These are phyloP conservation scores for Cystobasidium slooffiae DNA, from an alignment of 1,284 basidiomycete genomes.

Conservation along the genomic window DNA sequence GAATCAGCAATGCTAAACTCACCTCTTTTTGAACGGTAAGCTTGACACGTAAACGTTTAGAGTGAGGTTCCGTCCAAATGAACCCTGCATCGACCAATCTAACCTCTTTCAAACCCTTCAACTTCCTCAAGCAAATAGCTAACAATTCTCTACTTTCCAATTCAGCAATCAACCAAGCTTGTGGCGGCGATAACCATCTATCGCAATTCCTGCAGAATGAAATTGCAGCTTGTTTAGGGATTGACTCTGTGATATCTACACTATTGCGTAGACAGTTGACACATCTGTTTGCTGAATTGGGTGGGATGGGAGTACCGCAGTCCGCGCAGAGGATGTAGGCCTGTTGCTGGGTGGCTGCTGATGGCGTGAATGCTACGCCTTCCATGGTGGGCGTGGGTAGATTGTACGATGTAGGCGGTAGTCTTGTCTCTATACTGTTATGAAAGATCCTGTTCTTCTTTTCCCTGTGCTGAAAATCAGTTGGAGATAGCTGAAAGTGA, in stretches of 20 bases:
- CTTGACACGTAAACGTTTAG: constrained; percentile 88
- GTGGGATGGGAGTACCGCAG: constrained; percentile 84
- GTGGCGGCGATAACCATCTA: constrained; percentile 89
- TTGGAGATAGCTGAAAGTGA: not conserved
- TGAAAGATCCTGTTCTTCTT: not conserved
- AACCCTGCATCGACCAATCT: constrained; percentile 96
- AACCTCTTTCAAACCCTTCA: constrained; percentile 92
- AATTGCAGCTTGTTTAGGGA: constrained; percentile 94
- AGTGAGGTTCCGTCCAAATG: constrained; percentile 99
- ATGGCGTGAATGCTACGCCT: constrained; percentile 31
- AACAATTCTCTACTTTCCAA: constrained; percentile 93
- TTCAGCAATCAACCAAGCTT: constrained; percentile 80
- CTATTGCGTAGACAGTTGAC: constrained; percentile 88
- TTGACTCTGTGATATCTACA: constrained; percentile 96
- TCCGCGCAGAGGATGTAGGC: constrained; percentile 58
- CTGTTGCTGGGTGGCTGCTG: constrained; percentile 39
- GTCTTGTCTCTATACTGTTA: not conserved
- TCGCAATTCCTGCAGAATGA: constrained; percentile 97
- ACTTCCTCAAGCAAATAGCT: constrained; percentile 75
- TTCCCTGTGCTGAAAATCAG: not conserved
- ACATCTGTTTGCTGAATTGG: constrained; percentile 95
- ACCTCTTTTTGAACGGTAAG: constrained; percentile 98
- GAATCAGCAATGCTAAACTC: constrained; percentile 48
- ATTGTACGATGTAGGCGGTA: not conserved
- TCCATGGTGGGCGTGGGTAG: constrained; percentile 13